Percentiles rank a stretch among this genome's conserved stretches.
Evolutionary conservation across 2,329 filamentous ascomycete species (phyloP).

Genomic region (Fusarium armeniacum): DNA sequence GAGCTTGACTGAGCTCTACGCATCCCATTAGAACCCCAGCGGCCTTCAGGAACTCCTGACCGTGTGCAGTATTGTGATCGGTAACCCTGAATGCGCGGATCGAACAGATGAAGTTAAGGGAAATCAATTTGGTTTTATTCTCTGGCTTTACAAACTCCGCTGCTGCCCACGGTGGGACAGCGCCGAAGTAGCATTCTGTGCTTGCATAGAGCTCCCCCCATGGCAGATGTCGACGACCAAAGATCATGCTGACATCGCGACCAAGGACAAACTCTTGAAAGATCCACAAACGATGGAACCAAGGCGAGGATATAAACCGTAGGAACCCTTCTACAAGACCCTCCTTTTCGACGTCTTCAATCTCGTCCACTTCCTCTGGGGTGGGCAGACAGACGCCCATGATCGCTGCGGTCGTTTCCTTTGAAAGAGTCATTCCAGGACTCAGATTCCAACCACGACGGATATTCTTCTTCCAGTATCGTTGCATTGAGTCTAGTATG

Average conservation of each 20-base stretch:
- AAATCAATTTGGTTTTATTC: fast-evolving
- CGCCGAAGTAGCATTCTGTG: background rate
- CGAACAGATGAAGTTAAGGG: background rate
- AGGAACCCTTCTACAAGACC: background rate
- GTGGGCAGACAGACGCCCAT: background rate
- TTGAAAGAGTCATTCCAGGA: background rate
- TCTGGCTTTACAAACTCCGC: fast-evolving
- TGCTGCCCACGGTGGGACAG: background rate
- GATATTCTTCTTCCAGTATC: slow-evolving; percentile 14
- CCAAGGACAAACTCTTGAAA: slow-evolving; percentile 31
- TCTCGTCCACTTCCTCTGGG: background rate
- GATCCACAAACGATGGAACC: slow-evolving; percentile 30
- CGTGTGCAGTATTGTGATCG: background rate
- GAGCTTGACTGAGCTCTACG: background rate
- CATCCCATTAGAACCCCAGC: background rate
- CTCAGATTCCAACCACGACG: no score
- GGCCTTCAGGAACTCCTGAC: background rate
- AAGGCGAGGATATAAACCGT: background rate
- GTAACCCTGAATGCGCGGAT: background rate
- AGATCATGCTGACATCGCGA: slow-evolving; percentile 8
- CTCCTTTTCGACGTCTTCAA: background rate
- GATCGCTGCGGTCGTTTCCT: background rate
- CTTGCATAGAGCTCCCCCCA: slow-evolving; percentile 21
- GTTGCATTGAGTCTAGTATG: background rate
- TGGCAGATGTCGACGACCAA: slow-evolving; percentile 1